Percentiles rank a stretch among this genome's conserved stretches.
Evolutionary conservation across 495 filamentous ascomycete genomes (phyloP).

Genomic region (Podospora comata): DNA sequence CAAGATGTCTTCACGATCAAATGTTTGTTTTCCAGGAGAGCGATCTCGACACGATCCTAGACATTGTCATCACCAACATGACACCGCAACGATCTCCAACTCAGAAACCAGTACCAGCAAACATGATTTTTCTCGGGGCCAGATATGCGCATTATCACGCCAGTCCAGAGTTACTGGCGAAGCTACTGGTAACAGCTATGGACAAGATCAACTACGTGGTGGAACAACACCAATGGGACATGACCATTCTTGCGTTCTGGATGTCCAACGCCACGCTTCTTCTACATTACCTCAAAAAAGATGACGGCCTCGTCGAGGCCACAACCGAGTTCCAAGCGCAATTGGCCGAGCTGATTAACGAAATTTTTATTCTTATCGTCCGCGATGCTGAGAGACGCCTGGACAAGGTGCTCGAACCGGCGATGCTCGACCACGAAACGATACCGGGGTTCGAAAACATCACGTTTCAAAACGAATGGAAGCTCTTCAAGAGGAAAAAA

Average conservation of each 20-base stretch:
- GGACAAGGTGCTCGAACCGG: constrained; percentile 88
- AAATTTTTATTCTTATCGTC: constrained; percentile 98
- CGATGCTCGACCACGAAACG: constrained; percentile 96
- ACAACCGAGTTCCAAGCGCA: constrained; percentile 90
- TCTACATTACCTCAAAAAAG: constrained; percentile 95
- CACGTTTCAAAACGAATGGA: constrained; percentile 97
- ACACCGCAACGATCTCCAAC: constrained; percentile 90
- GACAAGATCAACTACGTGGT: constrained; percentile 96
- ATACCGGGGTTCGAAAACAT: constrained; percentile 97
- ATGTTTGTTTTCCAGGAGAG: constrained; percentile 99
- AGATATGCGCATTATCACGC: constrained; percentile 97
- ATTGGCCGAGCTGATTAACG: constrained; percentile 91
- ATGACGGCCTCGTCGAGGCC: constrained; percentile 72
- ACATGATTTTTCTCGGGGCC: constrained; percentile 92
- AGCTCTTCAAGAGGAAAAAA: constrained; percentile 84
- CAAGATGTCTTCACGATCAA: constrained; percentile 90
- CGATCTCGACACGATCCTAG: constrained; percentile 83
- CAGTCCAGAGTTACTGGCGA: constrained; percentile 75
- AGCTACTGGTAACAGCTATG: constrained; percentile 79
- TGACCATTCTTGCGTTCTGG: constrained; percentile 99
- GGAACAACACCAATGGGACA: constrained; percentile 94
- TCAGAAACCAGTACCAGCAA: constrained; percentile 96
- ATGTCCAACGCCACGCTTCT: constrained; percentile 95
- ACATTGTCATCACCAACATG: constrained; percentile 98
- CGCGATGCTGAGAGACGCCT: constrained; percentile 95